Percentiles rank a stretch among this genome's conserved stretches.
Conservation (phyloP, 2,329 filamentous ascomycete species). For the Pseudogymnoascus sp. region DNA sequence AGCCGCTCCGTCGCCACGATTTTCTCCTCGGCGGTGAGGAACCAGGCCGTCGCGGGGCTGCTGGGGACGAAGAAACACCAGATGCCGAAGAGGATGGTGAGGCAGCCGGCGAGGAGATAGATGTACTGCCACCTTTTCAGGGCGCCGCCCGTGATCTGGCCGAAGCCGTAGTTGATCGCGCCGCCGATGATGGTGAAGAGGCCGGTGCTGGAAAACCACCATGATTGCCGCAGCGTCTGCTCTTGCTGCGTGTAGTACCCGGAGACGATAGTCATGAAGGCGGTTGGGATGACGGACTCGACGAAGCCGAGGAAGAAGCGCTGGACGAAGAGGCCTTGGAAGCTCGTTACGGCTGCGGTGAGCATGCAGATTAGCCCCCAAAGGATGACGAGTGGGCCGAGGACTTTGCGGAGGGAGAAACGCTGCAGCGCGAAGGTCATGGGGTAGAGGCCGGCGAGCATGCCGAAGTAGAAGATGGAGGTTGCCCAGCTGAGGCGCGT, state of each 20-base stretch:
- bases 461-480: constrained; percentile 72
- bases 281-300: constrained; percentile 56
- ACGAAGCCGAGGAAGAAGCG: constrained; percentile 55
- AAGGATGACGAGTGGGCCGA: constrained; percentile 53
- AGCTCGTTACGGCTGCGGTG: constrained; percentile 56
- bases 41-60: constrained; percentile 60
- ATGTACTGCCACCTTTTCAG: constrained; percentile 62
- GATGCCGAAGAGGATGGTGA: constrained; percentile 57
- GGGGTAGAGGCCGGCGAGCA: constrained; percentile 65
- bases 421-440: constrained; percentile 63
- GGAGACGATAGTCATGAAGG: constrained; percentile 55
- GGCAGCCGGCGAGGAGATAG: constrained; percentile 53
- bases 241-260: constrained; percentile 57
- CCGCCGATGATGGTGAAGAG: constrained; percentile 53
- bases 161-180: constrained; percentile 58
- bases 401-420: constrained; percentile 54
- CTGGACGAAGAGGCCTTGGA: constrained; percentile 56
- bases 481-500: constrained; percentile 66
- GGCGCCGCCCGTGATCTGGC: constrained; percentile 46
- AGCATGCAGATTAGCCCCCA: constrained; percentile 61
- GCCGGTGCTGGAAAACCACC: constrained; percentile 53
- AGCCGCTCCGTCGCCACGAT: constrained; percentile 56
- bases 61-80: constrained; percentile 58
- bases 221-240: constrained; percentile 54
- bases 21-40: constrained; percentile 53